Evolutionary conservation across 257 asterid species (phyloP), one percentile per base, ranked within the genome.

Genomic region (Ligustrum vulgare): DNA sequence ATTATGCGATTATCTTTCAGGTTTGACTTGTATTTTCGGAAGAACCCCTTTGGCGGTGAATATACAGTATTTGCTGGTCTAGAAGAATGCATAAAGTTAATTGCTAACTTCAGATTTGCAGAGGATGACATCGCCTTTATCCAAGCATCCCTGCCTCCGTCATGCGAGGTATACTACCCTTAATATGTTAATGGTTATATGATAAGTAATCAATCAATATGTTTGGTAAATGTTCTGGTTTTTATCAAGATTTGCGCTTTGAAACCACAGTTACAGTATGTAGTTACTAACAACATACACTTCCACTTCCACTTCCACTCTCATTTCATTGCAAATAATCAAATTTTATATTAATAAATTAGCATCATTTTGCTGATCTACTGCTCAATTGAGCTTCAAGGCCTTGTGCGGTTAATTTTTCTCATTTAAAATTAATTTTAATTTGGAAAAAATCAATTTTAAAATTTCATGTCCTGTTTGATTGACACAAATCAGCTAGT

Each of bases 31-130:
- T 94, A 87, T 75, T 91, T 86, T 56, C 87, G 99, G 73, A 89
- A 72, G 67, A 94, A 88, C 74, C 99, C 98, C 6, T 94, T 94
- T 89, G 99, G 99, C 16, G 99, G 98, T 69, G 99, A 94, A 87
- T 94, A 89, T 77, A 94, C 99, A 43, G 80, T 92, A 56, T 92
- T 92, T 87, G 99, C 97, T 79, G 99, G 99, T 76, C 83, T 94
- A 75, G 99, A 94, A 84, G 98, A 94, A 87, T 92, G 99, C 83
- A 91, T 92, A 79, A 92, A 77, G 90, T 78, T 94, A 76, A 87
- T 94, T 71, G 99, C 99, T 37, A 91, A 91, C 84, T 94, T 92
- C 73, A 87, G 69, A 78, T 84, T 94, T 62, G 83, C 87, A 31
- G 96, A 88, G 62, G 98, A 94, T 56, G 98, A 92, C 73, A 91